phyloP scores from a whole-genome alignment of 495 filamentous ascomycete genomes.

The Neurospora africana region DNA sequence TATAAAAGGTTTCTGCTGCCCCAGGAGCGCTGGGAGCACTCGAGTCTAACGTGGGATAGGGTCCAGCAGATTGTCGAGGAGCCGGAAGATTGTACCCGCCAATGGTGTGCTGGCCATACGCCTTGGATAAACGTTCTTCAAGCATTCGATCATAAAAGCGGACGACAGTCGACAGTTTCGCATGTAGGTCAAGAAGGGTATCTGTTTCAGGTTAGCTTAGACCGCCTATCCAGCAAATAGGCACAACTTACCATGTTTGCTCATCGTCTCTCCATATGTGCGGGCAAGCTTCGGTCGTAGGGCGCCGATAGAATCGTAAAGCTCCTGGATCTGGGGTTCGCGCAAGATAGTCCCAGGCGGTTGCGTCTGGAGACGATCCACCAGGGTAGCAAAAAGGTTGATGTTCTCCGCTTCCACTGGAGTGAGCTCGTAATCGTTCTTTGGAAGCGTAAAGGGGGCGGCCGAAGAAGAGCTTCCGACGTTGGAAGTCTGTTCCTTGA shows the following conservation, averaged over 20 bases:
- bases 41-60: constrained; percentile 57
- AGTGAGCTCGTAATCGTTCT: constrained; percentile 90
- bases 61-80: constrained; percentile 44
- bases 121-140: constrained; percentile 84
- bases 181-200: constrained; percentile 84
- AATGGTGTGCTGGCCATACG: constrained; percentile 72
- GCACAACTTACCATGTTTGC: constrained; percentile 74
- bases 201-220: constrained; percentile 37
- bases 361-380: constrained; percentile 90
- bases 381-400: constrained; percentile 87
- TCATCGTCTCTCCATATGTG: constrained; percentile 98
- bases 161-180: constrained; percentile 91
- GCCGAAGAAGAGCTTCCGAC: constrained; percentile 25
- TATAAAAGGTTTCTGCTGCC: constrained; percentile 73
- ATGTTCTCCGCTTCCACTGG: constrained; percentile 95
- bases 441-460: constrained; percentile 47
- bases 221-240: constrained; percentile 19
- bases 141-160: constrained; percentile 99
- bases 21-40: constrained; percentile 37
- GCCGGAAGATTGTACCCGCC: constrained; percentile 40
- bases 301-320: constrained; percentile 91
- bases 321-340: constrained; percentile 94
- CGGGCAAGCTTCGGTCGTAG: constrained; percentile 88
- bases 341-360: constrained; percentile 88
- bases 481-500: constrained; percentile 61